Conservation (phyloP, 2,329 filamentous ascomycete genomes). For the Fusarium musae region DNA sequence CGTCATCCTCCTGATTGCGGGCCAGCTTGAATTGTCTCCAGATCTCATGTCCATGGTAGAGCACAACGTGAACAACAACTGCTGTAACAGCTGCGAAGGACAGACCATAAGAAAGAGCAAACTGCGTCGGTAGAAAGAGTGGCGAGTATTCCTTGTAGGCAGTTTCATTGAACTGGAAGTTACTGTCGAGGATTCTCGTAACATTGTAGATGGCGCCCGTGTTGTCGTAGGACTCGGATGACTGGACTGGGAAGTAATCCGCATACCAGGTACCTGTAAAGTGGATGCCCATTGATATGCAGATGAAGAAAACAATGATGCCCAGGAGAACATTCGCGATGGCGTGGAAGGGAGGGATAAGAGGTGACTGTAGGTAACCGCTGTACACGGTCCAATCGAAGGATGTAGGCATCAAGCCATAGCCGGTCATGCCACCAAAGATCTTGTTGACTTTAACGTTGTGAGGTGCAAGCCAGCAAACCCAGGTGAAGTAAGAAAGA, state of each 20-base stretch:
- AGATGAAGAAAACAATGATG: slow-evolving; percentile 64
- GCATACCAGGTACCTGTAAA: slow-evolving; percentile 67
- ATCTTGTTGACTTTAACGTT: slow-evolving; percentile 70
- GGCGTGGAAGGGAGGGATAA: slow-evolving; percentile 65
- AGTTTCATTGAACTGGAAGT: slow-evolving; percentile 67
- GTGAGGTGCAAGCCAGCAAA: slow-evolving; percentile 71
- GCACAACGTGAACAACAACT: slow-evolving; percentile 64
- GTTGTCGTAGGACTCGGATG: slow-evolving; percentile 72
- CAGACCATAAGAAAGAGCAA: slow-evolving; percentile 68
- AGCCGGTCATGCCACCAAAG: slow-evolving; percentile 68
- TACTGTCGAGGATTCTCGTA: slow-evolving; percentile 65
- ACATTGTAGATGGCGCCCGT: slow-evolving; percentile 70
- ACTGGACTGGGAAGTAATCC: slow-evolving; percentile 71
- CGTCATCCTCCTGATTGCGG: slow-evolving; percentile 66
- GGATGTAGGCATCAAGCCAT: slow-evolving; percentile 70
- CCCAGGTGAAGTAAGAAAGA: slow-evolving; percentile 70
- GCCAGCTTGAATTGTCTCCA: slow-evolving; percentile 65
- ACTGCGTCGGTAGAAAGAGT: slow-evolving; percentile 72
- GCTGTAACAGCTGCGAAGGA: slow-evolving; percentile 75
- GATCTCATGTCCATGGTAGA: slow-evolving; percentile 67
- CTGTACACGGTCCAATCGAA: slow-evolving; percentile 64
- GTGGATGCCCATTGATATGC: slow-evolving; percentile 68
- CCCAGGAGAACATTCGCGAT: slow-evolving; percentile 66
- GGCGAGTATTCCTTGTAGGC: slow-evolving; percentile 74
- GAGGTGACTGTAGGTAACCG: slow-evolving; percentile 61